These are phyloP conservation scores for Posidonia australis DNA, from an alignment of 106 monocot genomes.

Conservation along the genomic window DNA sequence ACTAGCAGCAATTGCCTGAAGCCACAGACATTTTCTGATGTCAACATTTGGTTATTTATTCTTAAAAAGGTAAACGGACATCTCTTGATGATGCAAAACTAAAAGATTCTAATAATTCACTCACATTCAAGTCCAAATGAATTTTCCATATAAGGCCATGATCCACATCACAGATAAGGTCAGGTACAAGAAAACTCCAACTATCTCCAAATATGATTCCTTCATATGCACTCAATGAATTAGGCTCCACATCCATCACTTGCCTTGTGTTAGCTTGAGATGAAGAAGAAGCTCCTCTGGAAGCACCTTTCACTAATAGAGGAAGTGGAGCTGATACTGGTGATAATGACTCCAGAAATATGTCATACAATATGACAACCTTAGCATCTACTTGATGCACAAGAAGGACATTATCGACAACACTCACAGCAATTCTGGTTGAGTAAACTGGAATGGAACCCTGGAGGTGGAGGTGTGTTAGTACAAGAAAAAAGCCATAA, in stretches of 20 bases:
- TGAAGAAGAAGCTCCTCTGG: conserved; percentile 11
- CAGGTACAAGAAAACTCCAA: conserved; percentile 91
- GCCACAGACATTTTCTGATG: neutral
- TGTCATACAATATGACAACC: conserved; percentile 86
- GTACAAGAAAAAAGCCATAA: neutral
- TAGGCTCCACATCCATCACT: conserved; percentile 24
- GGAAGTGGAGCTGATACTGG: conserved; percentile 97
- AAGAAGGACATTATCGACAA: conserved; percentile 85
- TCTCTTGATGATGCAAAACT: neutral
- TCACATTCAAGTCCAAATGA: conserved; percentile 80
- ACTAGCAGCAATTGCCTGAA: conserved; percentile 87
- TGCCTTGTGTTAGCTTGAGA: conserved; percentile 24
- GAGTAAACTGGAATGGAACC: conserved; percentile 77
- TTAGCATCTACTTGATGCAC: conserved; percentile 96
- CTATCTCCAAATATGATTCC: conserved; percentile 61
- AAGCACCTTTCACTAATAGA: conserved; percentile 47
- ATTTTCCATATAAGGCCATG: conserved; percentile 88
- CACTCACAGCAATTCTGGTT: conserved; percentile 65
- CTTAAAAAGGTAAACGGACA: neutral
- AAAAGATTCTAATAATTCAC: neutral
- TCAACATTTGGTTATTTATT: neutral
- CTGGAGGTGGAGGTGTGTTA: conserved; percentile 22
- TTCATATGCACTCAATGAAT: conserved; percentile 46
- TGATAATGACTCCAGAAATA: conserved; percentile 63
- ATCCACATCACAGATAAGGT: conserved; percentile 84